These are phyloP conservation scores for Diaporthe citri DNA, from an alignment of 2,329 filamentous ascomycete genomes.

Conservation along the genomic window DNA sequence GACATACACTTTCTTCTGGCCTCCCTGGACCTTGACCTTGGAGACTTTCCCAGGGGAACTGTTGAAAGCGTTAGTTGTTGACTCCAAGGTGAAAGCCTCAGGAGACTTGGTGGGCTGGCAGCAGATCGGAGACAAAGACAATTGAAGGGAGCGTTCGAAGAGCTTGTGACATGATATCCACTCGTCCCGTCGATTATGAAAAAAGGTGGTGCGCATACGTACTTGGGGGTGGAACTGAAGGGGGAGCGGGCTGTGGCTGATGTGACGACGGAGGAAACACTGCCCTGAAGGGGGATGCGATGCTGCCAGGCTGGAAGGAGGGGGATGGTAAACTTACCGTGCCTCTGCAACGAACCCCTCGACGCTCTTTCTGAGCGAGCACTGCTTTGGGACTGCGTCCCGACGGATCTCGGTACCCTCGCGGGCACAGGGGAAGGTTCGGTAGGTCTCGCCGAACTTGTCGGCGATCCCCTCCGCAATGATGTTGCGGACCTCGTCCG, in stretches of 20 bases:
- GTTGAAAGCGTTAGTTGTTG: not conserved
- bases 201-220: not conserved
- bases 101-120: not conserved
- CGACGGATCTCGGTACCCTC: slow-evolving; percentile 31
- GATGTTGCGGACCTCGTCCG: slow-evolving; percentile 36
- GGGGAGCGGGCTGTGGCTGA: not conserved
- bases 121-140: no score
- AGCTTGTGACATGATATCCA: not conserved
- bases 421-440: slow-evolving; percentile 18
- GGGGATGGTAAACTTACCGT: not conserved
- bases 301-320: not conserved
- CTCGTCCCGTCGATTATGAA: not conserved
- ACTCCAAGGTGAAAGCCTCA: not conserved
- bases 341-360: not conserved
- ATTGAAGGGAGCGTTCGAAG: not conserved
- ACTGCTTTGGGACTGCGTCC: slow-evolving; percentile 2
- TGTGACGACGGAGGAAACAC: not conserved
- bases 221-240: not conserved
- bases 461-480: slow-evolving; percentile 36
- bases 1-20: not conserved
- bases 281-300: not conserved
- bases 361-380: slow-evolving; percentile 12
- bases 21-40: not conserved
- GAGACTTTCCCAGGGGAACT: not conserved
- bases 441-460: slow-evolving; percentile 26